Percentiles rank a stretch among this genome's conserved stretches.
Conservation (phyloP, 208 protist species). For the Entamoeba dispar region DNA sequence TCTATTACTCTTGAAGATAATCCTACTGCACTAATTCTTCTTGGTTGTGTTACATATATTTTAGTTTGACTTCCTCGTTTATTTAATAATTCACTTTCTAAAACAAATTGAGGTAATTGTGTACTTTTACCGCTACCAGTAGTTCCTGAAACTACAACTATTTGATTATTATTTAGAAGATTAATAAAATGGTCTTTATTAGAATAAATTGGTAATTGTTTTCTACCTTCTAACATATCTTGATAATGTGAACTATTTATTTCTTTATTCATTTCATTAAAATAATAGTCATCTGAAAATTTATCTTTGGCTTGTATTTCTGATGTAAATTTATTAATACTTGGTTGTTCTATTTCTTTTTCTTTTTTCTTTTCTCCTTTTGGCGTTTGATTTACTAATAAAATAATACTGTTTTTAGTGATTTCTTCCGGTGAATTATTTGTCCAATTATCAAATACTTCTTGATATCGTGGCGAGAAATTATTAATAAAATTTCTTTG, state of each 20-base stretch:
- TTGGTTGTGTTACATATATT: constrained; percentile 19
- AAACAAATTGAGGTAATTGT: constrained; percentile 44
- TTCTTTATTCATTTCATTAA: not conserved
- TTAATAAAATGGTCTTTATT: not conserved
- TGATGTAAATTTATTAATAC: not conserved
- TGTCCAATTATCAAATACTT: not conserved
- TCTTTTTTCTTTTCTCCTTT: not conserved
- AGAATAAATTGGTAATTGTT: not conserved
- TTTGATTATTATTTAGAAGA: not conserved
- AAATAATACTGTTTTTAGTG: not conserved
- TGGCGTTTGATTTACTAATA: not conserved
- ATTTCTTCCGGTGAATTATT: not conserved
- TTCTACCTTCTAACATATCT: not conserved
- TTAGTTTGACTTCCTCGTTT: not conserved
- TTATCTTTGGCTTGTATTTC: not conserved
- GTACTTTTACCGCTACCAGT: constrained; percentile 11
- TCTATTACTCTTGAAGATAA: constrained; percentile 83
- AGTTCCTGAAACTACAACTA: not conserved
- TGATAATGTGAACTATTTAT: not conserved
- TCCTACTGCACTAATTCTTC: constrained; percentile 19
- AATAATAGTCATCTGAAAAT: not conserved
- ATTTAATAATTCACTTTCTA: constrained; percentile 38
- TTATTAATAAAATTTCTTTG: not conserved
- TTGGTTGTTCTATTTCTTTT: not conserved
- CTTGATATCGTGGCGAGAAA: not conserved